Conservation (phyloP, 148 eudicot genomes). For the Polygonum aviculare region DNA sequence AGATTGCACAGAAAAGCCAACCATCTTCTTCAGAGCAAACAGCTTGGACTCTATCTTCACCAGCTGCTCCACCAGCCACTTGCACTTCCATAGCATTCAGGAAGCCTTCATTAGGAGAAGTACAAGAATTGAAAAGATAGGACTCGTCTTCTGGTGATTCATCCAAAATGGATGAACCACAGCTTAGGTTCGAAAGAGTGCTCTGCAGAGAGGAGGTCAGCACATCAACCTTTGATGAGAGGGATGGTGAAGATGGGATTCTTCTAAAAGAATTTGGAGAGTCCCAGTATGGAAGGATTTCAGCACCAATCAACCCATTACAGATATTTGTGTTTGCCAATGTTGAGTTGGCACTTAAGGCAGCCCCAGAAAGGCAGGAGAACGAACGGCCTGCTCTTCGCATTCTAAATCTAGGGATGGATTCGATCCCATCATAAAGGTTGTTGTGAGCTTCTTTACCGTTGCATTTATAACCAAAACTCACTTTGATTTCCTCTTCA, state of each 20-base stretch:
- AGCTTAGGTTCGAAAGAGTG: slow-evolving; percentile 63
- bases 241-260: slow-evolving; percentile 80
- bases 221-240: slow-evolving; percentile 69
- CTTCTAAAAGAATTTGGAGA: slow-evolving; percentile 82
- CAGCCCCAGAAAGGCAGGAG: slow-evolving; percentile 83
- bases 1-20: slow-evolving; percentile 86
- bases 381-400: slow-evolving; percentile 59
- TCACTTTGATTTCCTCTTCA: slow-evolving; percentile 62
- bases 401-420: slow-evolving; percentile 32
- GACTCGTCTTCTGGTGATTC: slow-evolving; percentile 55
- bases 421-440: slow-evolving; percentile 32
- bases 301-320: slow-evolving; percentile 75
- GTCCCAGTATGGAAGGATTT: slow-evolving; percentile 76
- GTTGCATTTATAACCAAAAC: slow-evolving; percentile 82
- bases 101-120: slow-evolving; percentile 61
- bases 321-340: slow-evolving; percentile 89
- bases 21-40: slow-evolving; percentile 96
- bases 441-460: slow-evolving; percentile 23
- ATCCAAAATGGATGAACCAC: slow-evolving; percentile 57
- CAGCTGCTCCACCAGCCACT: slow-evolving; percentile 97
- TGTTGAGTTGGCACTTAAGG: slow-evolving; percentile 86
- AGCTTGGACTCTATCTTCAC: slow-evolving; percentile 91
- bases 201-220: slow-evolving; percentile 74
- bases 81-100: slow-evolving; percentile 76
- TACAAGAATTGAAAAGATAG: slow-evolving; percentile 37